Evolutionary conservation across 305 asterid species (phyloP).

Genomic region (Fraxinus dipetala): DNA sequence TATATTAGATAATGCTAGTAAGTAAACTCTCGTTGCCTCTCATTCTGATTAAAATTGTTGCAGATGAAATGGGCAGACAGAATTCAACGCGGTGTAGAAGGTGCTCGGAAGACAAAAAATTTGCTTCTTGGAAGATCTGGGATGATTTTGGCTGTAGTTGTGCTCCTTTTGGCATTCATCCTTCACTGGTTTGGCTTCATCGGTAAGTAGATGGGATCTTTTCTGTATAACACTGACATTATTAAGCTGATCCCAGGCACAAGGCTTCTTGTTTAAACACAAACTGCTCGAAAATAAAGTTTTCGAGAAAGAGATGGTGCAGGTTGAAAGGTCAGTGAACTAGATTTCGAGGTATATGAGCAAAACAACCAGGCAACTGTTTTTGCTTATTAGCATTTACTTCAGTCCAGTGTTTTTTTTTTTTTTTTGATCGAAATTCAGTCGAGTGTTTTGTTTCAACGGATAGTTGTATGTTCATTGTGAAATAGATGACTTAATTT

Average conservation of each 20-base stretch:
- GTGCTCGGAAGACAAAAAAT: constrained; percentile 80
- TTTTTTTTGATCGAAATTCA: not conserved
- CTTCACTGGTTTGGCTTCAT: constrained; percentile 76
- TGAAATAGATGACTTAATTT: not conserved
- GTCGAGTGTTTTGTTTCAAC: not conserved
- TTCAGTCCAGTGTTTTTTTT: not conserved
- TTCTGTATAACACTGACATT: not conserved
- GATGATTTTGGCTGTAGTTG: constrained; percentile 65
- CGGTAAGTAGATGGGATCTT: constrained; percentile 38
- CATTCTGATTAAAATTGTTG: constrained; percentile 9
- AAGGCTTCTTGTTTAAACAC: not conserved
- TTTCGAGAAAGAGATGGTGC: not conserved
- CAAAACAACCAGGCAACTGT: not conserved
- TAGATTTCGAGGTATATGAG: not conserved
- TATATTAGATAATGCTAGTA: not conserved
- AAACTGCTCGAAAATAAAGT: not conserved
- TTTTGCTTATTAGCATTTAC: not conserved
- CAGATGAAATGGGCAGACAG: constrained; percentile 94
- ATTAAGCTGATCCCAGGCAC: not conserved
- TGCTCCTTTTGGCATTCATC: constrained; percentile 74
- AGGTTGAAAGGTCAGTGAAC: not conserved
- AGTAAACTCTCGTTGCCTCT: not conserved
- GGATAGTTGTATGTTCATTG: not conserved
- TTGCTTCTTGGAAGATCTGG: constrained; percentile 81
- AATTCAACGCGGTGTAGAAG: constrained; percentile 70